Percentiles rank a stretch among this genome's conserved stretches.
Conservation (phyloP, 306 rosid species). For the Urtica urens region DNA sequence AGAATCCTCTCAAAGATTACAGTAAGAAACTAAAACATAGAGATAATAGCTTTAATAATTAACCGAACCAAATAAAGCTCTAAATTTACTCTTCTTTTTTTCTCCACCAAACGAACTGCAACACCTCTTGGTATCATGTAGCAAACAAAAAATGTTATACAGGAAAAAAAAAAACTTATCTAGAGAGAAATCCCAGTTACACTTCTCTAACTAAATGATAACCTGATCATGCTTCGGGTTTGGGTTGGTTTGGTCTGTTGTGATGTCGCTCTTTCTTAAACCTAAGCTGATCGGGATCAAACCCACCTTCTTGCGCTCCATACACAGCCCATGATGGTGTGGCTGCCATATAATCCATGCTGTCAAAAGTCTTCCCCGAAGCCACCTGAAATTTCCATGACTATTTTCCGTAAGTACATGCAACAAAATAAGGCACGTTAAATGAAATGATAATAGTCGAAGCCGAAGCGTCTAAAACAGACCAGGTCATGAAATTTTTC, state of each 20-base stretch:
- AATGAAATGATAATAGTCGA: slow-evolving; percentile 6
- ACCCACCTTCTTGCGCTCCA: slow-evolving; percentile 91
- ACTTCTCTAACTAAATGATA: slow-evolving; percentile 4
- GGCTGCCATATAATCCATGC: slow-evolving; percentile 72
- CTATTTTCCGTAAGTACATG: slow-evolving; percentile 5
- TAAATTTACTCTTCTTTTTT: too few relatives aligned
- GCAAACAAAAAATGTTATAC: background rate
- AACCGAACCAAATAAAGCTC: too few relatives aligned
- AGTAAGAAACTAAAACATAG: too few relatives aligned
- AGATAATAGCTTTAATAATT: too few relatives aligned
- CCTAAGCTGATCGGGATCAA: slow-evolving; percentile 75
- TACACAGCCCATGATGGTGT: slow-evolving; percentile 91
- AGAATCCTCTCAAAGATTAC: too few relatives aligned
- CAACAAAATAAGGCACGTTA: too few relatives aligned
- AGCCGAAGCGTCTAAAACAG: too few relatives aligned
- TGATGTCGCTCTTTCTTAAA: slow-evolving; percentile 87
- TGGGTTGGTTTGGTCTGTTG: slow-evolving; percentile 34
- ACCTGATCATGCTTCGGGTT: slow-evolving; percentile 29
- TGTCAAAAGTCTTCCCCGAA: slow-evolving; percentile 62
- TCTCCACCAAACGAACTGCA: slow-evolving; percentile 1
- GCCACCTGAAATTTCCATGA: slow-evolving; percentile 67
- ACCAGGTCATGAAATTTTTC: slow-evolving; percentile 92
- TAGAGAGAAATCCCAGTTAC: slow-evolving; percentile 1
- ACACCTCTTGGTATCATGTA: background rate
- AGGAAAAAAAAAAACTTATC: background rate